Evolutionary conservation across 2,329 filamentous ascomycete species (phyloP), one percentile per base, ranked within the genome.

Genomic region (Talaromyces rugulosus): DNA sequence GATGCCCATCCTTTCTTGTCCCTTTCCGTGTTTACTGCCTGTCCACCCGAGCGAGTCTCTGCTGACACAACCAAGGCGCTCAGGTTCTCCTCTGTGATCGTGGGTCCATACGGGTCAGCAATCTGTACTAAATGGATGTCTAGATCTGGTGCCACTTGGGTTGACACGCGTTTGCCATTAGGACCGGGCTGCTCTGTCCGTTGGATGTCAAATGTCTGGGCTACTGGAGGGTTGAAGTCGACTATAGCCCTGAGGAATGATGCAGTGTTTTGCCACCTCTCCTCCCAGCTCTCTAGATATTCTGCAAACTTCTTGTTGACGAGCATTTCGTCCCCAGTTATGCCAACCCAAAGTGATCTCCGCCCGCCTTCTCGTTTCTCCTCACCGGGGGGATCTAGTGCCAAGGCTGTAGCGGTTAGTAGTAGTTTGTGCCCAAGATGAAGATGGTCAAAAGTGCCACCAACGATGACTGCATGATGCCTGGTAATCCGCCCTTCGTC

Each of bases 391-490:
- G 85, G 81, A 62, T 85, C 84, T 61, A 90, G 82, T 16, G 92
- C 83, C 61, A 97, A 85, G 0, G 88, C 85, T 0, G 90, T 91
- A 64, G 93, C 93, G n/a, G 93, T 92, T 23, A 99, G 85, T 23
- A 99, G 84, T n/a, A 98, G 82, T 77, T 98, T 99, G 80, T 99
- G 95, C 5, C 95, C 95, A 4, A 91, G 88, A 73, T 99, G 95
- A 27, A 99, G 84, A 76, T 98, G 92, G 74, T 99, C 95, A 77
- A 98, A 99, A 0, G 95, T 99, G 9, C 95, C 95, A 33, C 94
- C 95, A 12, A 98, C 85, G 58, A 89, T 91, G 56, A 96, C 89
- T 14, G 85, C 83, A 63, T 81, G 77, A 73, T 90, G 85, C 50
- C 68, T 65, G 16, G 56, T 59, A 23, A 65, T 60, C 27, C 55